Conservation (phyloP, 1,284 basidiomycete genomes). For the Ganoderma leucocontextum region DNA sequence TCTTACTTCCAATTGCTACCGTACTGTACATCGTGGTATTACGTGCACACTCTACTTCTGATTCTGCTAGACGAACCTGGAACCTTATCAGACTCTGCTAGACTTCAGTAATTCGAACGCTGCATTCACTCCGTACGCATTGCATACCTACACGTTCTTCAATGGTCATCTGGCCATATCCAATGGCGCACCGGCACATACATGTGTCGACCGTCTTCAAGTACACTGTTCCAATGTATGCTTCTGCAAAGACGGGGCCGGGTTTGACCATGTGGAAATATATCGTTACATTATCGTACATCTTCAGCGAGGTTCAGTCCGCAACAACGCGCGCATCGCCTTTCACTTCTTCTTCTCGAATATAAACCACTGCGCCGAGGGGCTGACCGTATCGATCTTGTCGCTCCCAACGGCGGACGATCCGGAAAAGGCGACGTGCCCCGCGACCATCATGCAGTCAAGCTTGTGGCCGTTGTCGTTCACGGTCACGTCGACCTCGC, state of each 20-base stretch:
- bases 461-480: constrained; percentile 41
- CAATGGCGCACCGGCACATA: no score
- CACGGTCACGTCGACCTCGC: constrained; percentile 48
- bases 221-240: background rate
- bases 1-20: background rate
- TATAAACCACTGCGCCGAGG: constrained; percentile 19
- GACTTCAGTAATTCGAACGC: no score
- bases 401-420: constrained; percentile 38
- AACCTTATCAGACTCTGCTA: no score
- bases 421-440: constrained; percentile 42
- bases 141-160: no score
- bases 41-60: no score
- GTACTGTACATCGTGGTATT: background rate
- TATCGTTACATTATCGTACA: background rate
- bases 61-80: no score
- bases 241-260: background rate
- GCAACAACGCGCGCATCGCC: background rate
- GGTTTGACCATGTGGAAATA: background rate
- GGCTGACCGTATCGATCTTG: constrained; percentile 15
- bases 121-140: no score
- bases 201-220: background rate
- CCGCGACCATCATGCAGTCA: constrained; percentile 50
- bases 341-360: constrained; percentile 6
- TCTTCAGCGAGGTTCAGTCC: no score
- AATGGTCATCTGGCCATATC: no score